Evolutionary conservation across 768 basidiomycete species (phyloP), one percentile per base, ranked within the genome.

Genomic region (Russula emetica): DNA sequence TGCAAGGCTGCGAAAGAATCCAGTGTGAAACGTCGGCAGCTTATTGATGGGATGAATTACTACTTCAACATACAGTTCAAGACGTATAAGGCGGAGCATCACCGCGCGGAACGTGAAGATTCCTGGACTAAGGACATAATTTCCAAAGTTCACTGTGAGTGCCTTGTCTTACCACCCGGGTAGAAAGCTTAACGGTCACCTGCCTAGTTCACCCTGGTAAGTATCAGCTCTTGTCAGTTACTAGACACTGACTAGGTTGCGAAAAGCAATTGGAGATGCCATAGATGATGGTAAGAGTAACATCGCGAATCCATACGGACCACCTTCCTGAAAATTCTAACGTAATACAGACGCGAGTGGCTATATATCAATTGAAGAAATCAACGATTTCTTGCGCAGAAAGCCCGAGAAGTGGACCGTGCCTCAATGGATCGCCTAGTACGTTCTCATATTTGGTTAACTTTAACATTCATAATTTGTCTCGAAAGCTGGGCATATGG

Each of bases 371-470:
- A 62, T 66, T 18, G 60, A 56, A 9, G 64, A 62, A 51, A 4
- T 63, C 54, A 66, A 63, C 49, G 38, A 53, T 3, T 66, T 66
- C 38, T 30, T 66, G 38, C 64, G 55, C 50, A 42, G 18, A 22
- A 66, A 63, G 45, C 64, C 61, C 2, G 64, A 47, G 40, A 63
- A 40, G 40, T 63, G 61, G 64, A 57, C 52, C 26, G 55, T 66
- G 47, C 64, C 64, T 1, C 61, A 66, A 63, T 66, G 61, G 61
- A 26, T 66, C 2, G 55, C 49, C 42, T 66, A 66, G 64, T 63
- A 51, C 18, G 64, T 47, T 32, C n/a, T 20, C 4, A 32, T 30
- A 4, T 20, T 50, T 60, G 30, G 1, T 44, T 16, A 14, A 52
- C n/a, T 16, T 22, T 11, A 13, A 8, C 50, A 11, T 62, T 50